Conservation (phyloP, 164 flowering plant genomes). For the Chimonanthus salicifolius region DNA sequence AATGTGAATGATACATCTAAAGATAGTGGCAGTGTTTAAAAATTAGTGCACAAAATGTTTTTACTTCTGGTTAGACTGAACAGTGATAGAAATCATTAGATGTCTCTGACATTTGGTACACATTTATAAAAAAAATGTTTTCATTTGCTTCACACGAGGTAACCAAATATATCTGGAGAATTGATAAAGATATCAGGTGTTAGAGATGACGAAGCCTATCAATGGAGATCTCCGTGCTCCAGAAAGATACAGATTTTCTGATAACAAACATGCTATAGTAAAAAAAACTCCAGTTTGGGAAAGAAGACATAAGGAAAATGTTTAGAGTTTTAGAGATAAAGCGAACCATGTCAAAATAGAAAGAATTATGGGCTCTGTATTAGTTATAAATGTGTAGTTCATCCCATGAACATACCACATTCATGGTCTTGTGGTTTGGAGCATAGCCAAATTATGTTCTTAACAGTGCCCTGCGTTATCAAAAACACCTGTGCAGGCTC, state of each 20-base stretch:
- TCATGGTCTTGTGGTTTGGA: background rate
- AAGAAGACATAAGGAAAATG: too few relatives aligned
- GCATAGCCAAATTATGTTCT: background rate
- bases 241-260: too few relatives aligned
- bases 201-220: too few relatives aligned
- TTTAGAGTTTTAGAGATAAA: background rate
- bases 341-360: background rate
- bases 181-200: too few relatives aligned
- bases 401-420: background rate
- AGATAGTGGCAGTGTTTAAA: background rate
- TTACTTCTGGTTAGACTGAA: too few relatives aligned
- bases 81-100: too few relatives aligned
- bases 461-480: background rate
- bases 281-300: background rate
- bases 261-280: background rate
- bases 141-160: too few relatives aligned
- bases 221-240: too few relatives aligned
- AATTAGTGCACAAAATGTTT: too few relatives aligned
- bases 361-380: background rate
- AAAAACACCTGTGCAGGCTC: background rate
- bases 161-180: too few relatives aligned
- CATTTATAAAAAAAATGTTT: too few relatives aligned
- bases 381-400: background rate
- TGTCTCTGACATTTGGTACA: too few relatives aligned
- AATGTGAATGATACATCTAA: background rate